Base-by-base conservation (phyloP, 78 protist species). In the Monocercomonoides exilis region DNA sequence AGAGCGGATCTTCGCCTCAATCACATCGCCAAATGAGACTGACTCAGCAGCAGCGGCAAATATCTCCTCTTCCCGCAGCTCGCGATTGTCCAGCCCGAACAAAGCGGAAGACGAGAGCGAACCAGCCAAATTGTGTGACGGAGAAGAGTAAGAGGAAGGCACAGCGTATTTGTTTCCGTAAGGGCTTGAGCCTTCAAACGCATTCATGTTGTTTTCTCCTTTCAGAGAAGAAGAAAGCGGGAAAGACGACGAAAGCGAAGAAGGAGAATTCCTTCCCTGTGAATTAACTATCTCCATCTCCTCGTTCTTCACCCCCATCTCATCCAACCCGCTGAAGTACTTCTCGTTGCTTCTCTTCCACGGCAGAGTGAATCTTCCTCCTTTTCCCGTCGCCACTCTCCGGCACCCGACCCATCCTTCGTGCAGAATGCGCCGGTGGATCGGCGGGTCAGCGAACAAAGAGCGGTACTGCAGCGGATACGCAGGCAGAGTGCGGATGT, bases 1-100 rank as follows among this genome's bases (percentile, higher is more conserved):
- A 2, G 36, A 3, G n/a, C 1, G 0, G 45, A 91, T 85, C 21
- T 21, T 0, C 32, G 4, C 2, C 42, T 35, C 85, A n/a, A 77
- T 6, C 41, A 46, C 32, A 81, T 91, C 93, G 42, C 44, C 90
- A n/a, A 2, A 5, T 11, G 92, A 34, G 45, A 91, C 80, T 54
- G 45, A 0, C 0, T 81, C 46, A 33, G 92, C 34, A 3, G 90
- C 93, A 33, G 2, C 2, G 0, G 91, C 80, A 41, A 77, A 38
- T 3, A 43, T 43, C 5, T 84, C 6, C 21, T n/a, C n/a, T n/a
- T n/a, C n/a, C n/a, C n/a, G n/a, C n/a, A n/a, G n/a, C n/a, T n/a
- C n/a, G n/a, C n/a, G n/a, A n/a, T n/a, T n/a, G n/a, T n/a, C n/a
- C n/a, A n/a, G n/a, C n/a, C n/a, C n/a, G n/a, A n/a, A n/a, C n/a